Conservation (phyloP, 371 early-diverging fungal genomes). For the Cokeromyces recurvatus region DNA sequence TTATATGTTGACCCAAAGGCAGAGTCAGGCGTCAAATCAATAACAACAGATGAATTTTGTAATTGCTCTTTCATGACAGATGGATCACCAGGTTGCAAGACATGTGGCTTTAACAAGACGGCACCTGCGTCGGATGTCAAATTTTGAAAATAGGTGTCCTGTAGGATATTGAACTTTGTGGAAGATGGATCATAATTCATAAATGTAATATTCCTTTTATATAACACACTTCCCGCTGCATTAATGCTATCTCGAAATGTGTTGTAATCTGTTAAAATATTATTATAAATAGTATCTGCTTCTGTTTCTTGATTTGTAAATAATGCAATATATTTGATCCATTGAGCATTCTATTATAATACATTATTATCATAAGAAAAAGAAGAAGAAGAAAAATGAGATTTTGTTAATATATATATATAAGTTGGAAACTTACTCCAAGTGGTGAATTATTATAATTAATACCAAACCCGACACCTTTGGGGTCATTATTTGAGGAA, state of each 20-base stretch:
- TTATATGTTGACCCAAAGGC: constrained; percentile 8
- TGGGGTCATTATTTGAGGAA: constrained; percentile 17
- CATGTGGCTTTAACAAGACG: constrained; percentile 4
- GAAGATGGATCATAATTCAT: constrained; percentile 22
- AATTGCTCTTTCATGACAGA: constrained; percentile 22
- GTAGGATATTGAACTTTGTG: constrained; percentile 18
- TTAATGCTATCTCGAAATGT: constrained; percentile 15
- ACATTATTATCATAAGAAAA: too few species aligned
- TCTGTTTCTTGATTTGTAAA: constrained; percentile 26
- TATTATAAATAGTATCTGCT: constrained; percentile 19
- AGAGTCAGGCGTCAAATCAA: constrained; percentile 21
- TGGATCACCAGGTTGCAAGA: constrained; percentile 18
- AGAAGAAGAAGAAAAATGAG: background rate
- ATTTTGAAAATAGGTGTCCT: constrained; percentile 22
- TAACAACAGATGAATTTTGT: constrained; percentile 22
- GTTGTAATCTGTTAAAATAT: constrained; percentile 18
- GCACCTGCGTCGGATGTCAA: constrained; percentile 27
- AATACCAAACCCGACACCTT: constrained; percentile 23
- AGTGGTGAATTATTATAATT: constrained; percentile 16
- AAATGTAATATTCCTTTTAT: constrained; percentile 24
- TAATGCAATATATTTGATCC: constrained; percentile 25
- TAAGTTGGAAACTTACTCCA: constrained; percentile 12
- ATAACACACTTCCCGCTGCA: constrained; percentile 8
- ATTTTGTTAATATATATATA: too few species aligned
- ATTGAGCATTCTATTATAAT: constrained; percentile 22